A percentile compares a stretch with the other conserved stretches of the same genome.
Conservation (phyloP, 441 rosid genomes). For the Pelargonium australe region DNA sequence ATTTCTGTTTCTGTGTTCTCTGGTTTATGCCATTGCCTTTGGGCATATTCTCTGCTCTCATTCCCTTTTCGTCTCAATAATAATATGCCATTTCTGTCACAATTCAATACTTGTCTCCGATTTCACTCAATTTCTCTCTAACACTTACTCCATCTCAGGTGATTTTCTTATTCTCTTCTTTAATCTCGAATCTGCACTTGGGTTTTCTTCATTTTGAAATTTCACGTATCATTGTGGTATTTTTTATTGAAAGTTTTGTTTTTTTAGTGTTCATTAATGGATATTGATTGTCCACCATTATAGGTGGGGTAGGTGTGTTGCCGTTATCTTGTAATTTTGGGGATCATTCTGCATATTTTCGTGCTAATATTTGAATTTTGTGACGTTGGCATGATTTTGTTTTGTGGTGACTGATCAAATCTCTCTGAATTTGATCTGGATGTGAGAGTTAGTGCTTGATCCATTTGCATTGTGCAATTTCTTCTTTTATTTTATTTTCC, state of each 20-base stretch:
- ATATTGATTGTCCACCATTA: conserved; percentile 9
- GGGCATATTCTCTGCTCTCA: conserved; percentile 43
- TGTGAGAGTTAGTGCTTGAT: conserved; percentile 19
- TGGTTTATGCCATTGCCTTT: conserved; percentile 9
- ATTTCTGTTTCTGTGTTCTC: not conserved
- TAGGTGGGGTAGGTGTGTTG: conserved; percentile 4
- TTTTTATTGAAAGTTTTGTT: not conserved
- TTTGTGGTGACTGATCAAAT: conserved; percentile 11
- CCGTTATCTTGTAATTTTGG: not conserved
- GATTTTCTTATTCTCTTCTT: not conserved
- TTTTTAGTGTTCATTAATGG: not conserved
- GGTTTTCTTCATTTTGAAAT: not conserved
- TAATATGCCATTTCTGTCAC: not conserved
- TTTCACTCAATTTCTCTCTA: not conserved
- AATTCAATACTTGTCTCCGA: not conserved
- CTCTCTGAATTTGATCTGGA: conserved; percentile 20
- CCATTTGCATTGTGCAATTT: conserved; percentile 4
- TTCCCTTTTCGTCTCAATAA: conserved; percentile 8
- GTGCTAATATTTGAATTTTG: conserved; percentile 4
- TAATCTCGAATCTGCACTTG: not conserved
- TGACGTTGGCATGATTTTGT: conserved; percentile 14
- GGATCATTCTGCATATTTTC: not conserved
- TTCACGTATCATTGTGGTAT: not conserved
- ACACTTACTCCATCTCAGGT: not conserved
- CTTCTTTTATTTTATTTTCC: no score